Base-by-base conservation (phyloP, 2,329 filamentous ascomycete genomes). In the Sporothrix pallida region DNA sequence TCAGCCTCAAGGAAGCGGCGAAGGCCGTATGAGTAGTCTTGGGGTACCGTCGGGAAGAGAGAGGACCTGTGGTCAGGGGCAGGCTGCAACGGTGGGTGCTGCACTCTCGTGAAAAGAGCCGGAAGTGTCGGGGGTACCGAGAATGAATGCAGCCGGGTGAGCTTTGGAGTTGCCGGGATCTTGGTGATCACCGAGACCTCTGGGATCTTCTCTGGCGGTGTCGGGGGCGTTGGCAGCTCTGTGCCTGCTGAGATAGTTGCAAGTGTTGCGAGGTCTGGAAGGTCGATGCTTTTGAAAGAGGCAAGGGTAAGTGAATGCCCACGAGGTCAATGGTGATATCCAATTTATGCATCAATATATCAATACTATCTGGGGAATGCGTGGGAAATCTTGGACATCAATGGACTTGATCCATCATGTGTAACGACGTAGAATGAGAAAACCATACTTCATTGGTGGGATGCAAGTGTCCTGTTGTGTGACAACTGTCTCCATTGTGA, bases 251-350 rank as follows among this genome's bases (percentile, higher is more conserved):
- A 20, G 9, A 65, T 15, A 2, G 37, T 46, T 5, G 60, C 37
- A n/a, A 65, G 60, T 3, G n/a, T 23, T 13, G 60, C 23, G n/a
- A 44, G 37, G 37, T n/a, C 37, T 9, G 60, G 60, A 23, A 23
- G 8, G 6, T 46, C 37, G 23, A 42, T n/a, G 3, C 60, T 65
- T 44, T 46, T 46, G n/a, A n/a, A 65, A 65, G 46, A 70, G 31
- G 52, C 3, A 23, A 31, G 46, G n/a, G 67, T 70, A 70, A 70
- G 67, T 50, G 52, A 26, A 20, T 52, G n/a, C n/a, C 17, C 17
- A 13, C 1, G 3, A 54, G 65, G 20, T 20, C n/a, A 26, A 13
- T 4, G 26, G 13, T 23, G 17, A 9, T 56, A 23, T 23, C 20
- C 23, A 56, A 23, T n/a, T 56, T 23, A 4, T 56, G 17, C 13